Evolutionary conservation across 2,329 filamentous ascomycete genomes (phyloP), one percentile per base, ranked within the genome.

Genomic region (Berkeleyomyces rouxiae): DNA sequence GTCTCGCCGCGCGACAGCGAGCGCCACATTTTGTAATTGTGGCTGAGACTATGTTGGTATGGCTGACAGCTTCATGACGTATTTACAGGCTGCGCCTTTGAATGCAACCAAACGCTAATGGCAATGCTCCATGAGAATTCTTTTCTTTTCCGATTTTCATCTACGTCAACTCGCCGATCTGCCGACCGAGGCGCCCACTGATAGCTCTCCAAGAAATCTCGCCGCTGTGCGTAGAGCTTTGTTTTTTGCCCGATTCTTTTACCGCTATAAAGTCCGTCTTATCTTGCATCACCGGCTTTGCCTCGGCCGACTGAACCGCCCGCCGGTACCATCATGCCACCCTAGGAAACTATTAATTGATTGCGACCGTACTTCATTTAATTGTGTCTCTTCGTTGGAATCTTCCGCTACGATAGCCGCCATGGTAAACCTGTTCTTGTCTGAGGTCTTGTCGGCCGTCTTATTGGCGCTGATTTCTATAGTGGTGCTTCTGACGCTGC

Each of bases 401-500:
- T 10, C 7, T 7, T 9, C 44, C 6, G 3, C 7, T 7, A 16
- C n/a, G 9, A 13, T 47, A 49, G 49, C 10, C 5, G 33, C 4
- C 13, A 55, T 55, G 10, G 59, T 16, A 43, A 16, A 31, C 36
- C 75, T 79, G 42, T 81, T 90, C 61, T 85, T 86, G 73, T 96
- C 91, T 61, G 83, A 85, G 70, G 77, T 92, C 70, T 95, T 96
- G 74, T 83, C 88, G 67, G 72, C 83, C 67, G 69, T 88, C 69
- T 82, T 90, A 65, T 79, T 96, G 46, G 74, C 91, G 67, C 72
- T 82, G 67, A 88, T 96, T 68, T 90, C 86, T 67, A 72, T 86
- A 66, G 76, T 87, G 65, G 90, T 93, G 65, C 81, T 99, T 51
- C 78, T 96, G 31, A 84, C 97, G 66, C 79, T 96, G 64, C 87